Percentiles rank a stretch among this genome's conserved stretches.
These are phyloP conservation scores for Thraustochytrium sp. DNA, from an alignment of 352 stramenopile genomes.

Conservation along the genomic window DNA sequence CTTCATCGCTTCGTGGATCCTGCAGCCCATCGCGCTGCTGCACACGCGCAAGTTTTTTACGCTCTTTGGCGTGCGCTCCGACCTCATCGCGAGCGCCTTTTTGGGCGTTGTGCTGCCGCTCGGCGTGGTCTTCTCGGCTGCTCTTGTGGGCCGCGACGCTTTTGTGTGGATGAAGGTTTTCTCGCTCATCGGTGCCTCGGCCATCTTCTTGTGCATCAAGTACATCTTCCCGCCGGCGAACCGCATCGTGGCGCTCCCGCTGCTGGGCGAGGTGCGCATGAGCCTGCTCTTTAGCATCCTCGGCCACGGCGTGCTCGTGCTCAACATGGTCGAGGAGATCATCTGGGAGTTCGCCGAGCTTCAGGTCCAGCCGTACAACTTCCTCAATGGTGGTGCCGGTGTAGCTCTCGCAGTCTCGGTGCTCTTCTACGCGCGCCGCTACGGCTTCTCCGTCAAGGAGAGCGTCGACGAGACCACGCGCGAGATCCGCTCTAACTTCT, in stretches of 20 bases:
- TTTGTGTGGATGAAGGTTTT: conserved; percentile 37
- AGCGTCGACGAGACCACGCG: conserved; percentile 25
- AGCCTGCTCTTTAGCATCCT: conserved; percentile 1
- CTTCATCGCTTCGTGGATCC: conserved; percentile 19
- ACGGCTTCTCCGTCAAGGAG: conserved; percentile 60
- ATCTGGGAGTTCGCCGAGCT: background rate
- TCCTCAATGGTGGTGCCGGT: background rate
- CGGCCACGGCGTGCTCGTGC: conserved; percentile 11
- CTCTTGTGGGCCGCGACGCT: background rate
- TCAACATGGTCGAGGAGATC: conserved; percentile 30
- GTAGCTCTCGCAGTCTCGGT: background rate
- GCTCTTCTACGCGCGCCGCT: conserved; percentile 15
- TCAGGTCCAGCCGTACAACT: background rate
- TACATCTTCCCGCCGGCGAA: conserved; percentile 1
- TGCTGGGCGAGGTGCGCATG: conserved; percentile 2
- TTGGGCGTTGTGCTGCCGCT: conserved; percentile 11
- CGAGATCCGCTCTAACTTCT: background rate
- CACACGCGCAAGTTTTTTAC: background rate
- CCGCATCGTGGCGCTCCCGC: background rate
- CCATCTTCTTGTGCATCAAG: conserved; percentile 18
- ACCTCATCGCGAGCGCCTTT: background rate
- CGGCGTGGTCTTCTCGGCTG: background rate
- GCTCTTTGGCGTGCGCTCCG: conserved; percentile 3
- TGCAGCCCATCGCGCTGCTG: background rate
- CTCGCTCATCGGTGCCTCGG: background rate